phyloP scores from a whole-genome alignment of 2,329 filamentous ascomycete genomes.

The Fusarium longipes region DNA sequence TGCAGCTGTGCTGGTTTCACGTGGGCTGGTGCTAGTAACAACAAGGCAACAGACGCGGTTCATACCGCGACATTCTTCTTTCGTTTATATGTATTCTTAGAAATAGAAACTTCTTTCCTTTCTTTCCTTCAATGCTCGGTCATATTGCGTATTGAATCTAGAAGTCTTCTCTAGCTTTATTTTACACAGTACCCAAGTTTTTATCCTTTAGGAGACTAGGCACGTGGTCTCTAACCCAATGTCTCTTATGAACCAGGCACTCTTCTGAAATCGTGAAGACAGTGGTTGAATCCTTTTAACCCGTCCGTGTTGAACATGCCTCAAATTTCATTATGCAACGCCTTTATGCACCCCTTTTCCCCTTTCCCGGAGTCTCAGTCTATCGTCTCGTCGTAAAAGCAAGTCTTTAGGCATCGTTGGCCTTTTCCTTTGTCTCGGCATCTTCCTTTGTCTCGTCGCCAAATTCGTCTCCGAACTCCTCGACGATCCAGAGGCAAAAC shows the following conservation, averaged over 20 bases:
- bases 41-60: constrained; percentile 2
- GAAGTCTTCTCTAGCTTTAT: not conserved
- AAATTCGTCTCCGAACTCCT: constrained; percentile 78
- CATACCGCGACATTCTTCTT: constrained; percentile 14
- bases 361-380: not conserved
- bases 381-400: constrained; percentile 14
- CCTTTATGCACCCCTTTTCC: constrained; percentile 6
- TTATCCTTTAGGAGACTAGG: not conserved
- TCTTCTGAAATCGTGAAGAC: constrained; percentile 2
- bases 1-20: constrained; percentile 4
- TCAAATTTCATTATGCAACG: constrained; percentile 18
- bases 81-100: not conserved
- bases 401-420: not conserved
- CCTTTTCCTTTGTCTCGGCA: constrained; percentile 4
- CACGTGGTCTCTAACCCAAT: not conserved
- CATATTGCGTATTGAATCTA: not conserved
- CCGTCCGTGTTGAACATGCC: constrained; percentile 34
- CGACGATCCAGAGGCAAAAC: constrained; percentile 90
- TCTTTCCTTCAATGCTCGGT: not conserved
- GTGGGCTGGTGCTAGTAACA: constrained; percentile 7
- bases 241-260: not conserved
- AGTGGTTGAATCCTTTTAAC: constrained; percentile 23
- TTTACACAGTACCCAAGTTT: not conserved
- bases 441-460: constrained; percentile 46
- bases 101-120: not conserved